Percentiles rank a stretch among this genome's conserved stretches.
Conservation (phyloP, 176 grass and related monocot genomes). For the Elaeis guineensis region DNA sequence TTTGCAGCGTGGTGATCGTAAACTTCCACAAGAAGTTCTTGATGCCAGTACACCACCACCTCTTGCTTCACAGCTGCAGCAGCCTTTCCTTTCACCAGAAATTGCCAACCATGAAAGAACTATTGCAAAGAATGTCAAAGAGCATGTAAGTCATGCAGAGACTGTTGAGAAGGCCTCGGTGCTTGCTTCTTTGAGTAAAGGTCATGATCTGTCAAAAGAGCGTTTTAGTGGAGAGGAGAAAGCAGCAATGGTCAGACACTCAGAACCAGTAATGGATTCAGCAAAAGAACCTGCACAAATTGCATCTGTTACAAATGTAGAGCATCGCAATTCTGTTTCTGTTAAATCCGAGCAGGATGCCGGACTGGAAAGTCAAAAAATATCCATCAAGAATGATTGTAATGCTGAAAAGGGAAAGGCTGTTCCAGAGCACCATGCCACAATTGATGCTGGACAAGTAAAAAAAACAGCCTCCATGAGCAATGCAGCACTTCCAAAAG, state of each 20-base stretch:
- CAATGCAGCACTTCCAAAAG: conserved; percentile 37
- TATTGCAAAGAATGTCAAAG: conserved; percentile 24
- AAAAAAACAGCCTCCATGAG: conserved; percentile 58
- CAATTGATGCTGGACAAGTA: conserved; percentile 47
- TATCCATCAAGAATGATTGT: conserved; percentile 43
- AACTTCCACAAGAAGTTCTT: conserved; percentile 83
- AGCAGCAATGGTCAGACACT: conserved; percentile 26
- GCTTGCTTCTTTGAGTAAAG: conserved; percentile 32
- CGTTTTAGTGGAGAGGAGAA: conserved; percentile 50
- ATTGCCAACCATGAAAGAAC: conserved; percentile 21
- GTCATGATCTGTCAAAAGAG: conserved; percentile 49
- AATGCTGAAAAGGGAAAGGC: conserved; percentile 70
- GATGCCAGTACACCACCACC: conserved; percentile 59
- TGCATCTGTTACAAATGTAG: conserved; percentile 35
- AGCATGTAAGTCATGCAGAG: conserved; percentile 39
- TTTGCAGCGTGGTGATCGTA: conserved; percentile 77
- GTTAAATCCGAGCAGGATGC: conserved; percentile 88
- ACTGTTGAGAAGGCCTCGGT: conserved; percentile 40
- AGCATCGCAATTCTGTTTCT: conserved; percentile 33
- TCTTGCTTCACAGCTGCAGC: conserved; percentile 39
- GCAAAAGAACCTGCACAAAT: conserved; percentile 56
- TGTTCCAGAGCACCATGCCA: conserved; percentile 47
- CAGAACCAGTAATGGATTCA: conserved; percentile 34
- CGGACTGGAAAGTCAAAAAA: conserved; percentile 54
- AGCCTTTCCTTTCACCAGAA: conserved; percentile 23